Conservation (phyloP, 192 early-diverging fungal genomes). For the Kickxella alabastrina region DNA sequence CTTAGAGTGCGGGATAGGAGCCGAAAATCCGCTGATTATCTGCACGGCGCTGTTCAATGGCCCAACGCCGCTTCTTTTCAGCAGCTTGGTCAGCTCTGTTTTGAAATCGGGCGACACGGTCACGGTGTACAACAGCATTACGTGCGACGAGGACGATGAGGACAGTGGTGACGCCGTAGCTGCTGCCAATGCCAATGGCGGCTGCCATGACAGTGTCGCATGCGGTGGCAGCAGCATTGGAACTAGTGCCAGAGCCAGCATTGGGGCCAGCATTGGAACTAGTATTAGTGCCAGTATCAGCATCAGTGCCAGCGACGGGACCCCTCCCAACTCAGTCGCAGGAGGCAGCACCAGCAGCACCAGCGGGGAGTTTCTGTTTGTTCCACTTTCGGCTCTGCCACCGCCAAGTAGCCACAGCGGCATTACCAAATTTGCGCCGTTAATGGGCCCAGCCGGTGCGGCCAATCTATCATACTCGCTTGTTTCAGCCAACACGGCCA, state of each 20-base stretch:
- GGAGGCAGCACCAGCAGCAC: background rate
- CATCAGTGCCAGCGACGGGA: no score
- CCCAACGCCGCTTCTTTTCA: constrained; percentile 49
- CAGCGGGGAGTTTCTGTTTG: constrained; percentile 6
- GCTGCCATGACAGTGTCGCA: constrained; percentile 3
- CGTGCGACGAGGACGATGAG: constrained; percentile 12
- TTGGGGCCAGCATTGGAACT: no score
- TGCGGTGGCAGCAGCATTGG: no score
- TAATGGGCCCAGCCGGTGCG: background rate
- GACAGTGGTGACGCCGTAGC: no score
- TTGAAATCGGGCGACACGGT: constrained; percentile 54
- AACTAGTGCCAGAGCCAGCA: no score
- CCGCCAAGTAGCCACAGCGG: background rate
- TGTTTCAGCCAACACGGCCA: background rate
- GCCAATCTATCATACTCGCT: background rate
- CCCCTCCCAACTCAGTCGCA: no score
- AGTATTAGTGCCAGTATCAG: no score
- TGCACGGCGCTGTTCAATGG: constrained; percentile 51
- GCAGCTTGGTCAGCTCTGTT: constrained; percentile 52
- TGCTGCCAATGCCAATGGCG: constrained; percentile 22
- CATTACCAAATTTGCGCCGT: background rate
- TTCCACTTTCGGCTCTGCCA: constrained; percentile 5
- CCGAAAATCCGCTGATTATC: constrained; percentile 7
- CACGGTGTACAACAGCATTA: constrained; percentile 46
- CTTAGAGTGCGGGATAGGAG: background rate